Conservation (phyloP, 2,329 filamentous ascomycete species). For the Colletotrichum neosansevieriae region DNA sequence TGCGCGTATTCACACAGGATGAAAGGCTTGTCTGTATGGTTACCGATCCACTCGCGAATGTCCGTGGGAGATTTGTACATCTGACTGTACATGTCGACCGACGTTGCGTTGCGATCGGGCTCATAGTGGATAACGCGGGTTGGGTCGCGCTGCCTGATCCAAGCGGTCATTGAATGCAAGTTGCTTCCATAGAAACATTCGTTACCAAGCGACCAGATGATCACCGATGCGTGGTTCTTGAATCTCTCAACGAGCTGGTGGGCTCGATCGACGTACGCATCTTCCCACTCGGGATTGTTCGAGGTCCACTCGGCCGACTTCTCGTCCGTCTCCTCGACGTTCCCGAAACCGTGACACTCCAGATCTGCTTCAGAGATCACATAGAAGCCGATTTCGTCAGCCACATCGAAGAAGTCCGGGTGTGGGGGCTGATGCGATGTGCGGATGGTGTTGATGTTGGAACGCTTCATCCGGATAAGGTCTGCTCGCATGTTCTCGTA, state of each 20-base stretch:
- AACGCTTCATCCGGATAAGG: conserved; percentile 73
- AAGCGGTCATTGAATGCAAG: conserved; percentile 74
- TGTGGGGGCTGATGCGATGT: conserved; percentile 76
- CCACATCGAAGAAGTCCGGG: conserved; percentile 68
- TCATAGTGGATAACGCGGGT: conserved; percentile 75
- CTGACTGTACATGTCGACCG: conserved; percentile 72
- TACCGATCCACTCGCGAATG: conserved; percentile 53
- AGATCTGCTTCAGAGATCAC: conserved; percentile 70
- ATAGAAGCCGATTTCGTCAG: conserved; percentile 73
- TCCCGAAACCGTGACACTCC: conserved; percentile 66
- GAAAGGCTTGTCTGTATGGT: conserved; percentile 63
- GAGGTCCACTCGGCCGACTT: conserved; percentile 61
- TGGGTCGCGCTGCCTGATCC: conserved; percentile 67
- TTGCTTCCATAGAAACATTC: conserved; percentile 79
- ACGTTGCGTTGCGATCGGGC: conserved; percentile 67
- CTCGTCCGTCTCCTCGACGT: conserved; percentile 46
- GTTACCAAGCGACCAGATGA: conserved; percentile 80
- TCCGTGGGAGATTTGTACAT: conserved; percentile 71
- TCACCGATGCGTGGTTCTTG: conserved; percentile 71
- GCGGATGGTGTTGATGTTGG: conserved; percentile 78
- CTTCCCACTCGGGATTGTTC: conserved; percentile 70
- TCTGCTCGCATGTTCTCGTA: conserved; percentile 70
- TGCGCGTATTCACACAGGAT: conserved; percentile 68
- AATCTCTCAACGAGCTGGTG: conserved; percentile 71
- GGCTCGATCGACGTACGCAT: conserved; percentile 76